Percentiles rank a stretch among this genome's conserved stretches.
These are phyloP conservation scores for Phytopythium ostracodes DNA, from an alignment of 352 stramenopile genomes.

Conservation along the genomic window DNA sequence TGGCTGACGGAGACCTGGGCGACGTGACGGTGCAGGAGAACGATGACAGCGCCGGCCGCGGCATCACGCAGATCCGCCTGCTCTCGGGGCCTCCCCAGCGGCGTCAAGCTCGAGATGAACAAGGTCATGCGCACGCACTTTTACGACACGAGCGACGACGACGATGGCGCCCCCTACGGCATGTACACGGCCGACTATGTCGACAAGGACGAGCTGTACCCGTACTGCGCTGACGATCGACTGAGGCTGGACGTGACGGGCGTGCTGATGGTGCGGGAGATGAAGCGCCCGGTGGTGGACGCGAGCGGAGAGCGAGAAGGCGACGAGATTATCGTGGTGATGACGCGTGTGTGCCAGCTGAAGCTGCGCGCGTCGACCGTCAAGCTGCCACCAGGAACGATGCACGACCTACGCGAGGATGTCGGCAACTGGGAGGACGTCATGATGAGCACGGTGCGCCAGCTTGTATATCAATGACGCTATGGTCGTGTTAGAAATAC, in stretches of 20 bases:
- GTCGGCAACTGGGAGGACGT: constrained; percentile 41
- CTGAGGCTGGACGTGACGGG: constrained; percentile 14
- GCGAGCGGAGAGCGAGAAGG: constrained; percentile 6
- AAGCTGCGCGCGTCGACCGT: constrained; percentile 21
- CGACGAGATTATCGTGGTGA: constrained; percentile 24
- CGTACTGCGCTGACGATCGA: constrained; percentile 15
- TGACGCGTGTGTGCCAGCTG: constrained; percentile 25
- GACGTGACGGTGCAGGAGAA: constrained; percentile 55
- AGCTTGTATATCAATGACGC: constrained; percentile 23
- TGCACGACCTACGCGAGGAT: constrained; percentile 37
- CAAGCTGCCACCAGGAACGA: constrained; percentile 15
- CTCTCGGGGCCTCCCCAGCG: constrained; percentile 29
- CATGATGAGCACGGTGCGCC: constrained; percentile 41
- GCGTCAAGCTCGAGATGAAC: constrained; percentile 38
- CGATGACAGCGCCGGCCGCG: constrained; percentile 37
- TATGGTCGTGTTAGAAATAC: background rate
- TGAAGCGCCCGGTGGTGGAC: constrained; percentile 8
- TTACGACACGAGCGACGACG: background rate
- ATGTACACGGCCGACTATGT: constrained; percentile 16
- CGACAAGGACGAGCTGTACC: constrained; percentile 29
- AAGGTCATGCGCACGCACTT: constrained; percentile 9
- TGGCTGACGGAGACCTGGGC: constrained; percentile 48
- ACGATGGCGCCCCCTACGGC: constrained; percentile 5
- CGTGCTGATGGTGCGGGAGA: constrained; percentile 6
- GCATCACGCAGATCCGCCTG: constrained; percentile 40